phyloP scores from a whole-genome alignment of 257 asterid genomes.

The Nicotiana paniculata region DNA sequence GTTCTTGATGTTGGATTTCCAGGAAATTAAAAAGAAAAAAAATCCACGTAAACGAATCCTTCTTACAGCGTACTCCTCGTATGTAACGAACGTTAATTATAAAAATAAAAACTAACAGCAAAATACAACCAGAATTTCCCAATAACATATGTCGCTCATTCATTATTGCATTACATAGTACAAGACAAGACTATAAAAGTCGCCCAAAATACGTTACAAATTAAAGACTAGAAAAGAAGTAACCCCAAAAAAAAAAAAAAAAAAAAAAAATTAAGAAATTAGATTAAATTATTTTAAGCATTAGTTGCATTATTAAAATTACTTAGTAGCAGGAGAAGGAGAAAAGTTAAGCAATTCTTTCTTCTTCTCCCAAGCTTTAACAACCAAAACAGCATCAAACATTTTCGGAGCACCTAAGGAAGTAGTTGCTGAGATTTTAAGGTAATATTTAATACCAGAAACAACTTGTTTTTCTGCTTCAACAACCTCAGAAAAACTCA shows the following conservation, averaged over 20 bases:
- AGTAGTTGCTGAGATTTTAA: slow-evolving; percentile 38
- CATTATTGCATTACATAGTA: not conserved
- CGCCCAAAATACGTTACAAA: not conserved
- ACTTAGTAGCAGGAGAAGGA: slow-evolving; percentile 20
- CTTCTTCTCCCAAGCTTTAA: slow-evolving; percentile 41
- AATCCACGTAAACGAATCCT: no score
- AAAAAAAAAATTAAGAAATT: not conserved
- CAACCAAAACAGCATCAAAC: slow-evolving; percentile 53
- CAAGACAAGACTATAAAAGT: not conserved
- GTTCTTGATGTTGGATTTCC: no score
- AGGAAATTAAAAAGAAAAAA: no score
- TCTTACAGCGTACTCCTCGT: no score
- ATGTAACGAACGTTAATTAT: no score
- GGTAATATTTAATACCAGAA: slow-evolving; percentile 61
- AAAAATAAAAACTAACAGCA: not conserved
- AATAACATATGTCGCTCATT: not conserved
- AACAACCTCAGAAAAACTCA: slow-evolving; percentile 44
- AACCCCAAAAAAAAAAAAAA: no score
- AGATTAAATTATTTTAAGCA: not conserved
- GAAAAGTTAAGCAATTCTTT: slow-evolving; percentile 35
- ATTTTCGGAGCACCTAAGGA: slow-evolving; percentile 7
- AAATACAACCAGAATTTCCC: not conserved
- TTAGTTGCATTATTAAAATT: not conserved
- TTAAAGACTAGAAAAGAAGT: not conserved
- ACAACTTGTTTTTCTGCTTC: slow-evolving; percentile 76